Evolutionary conservation across 306 rosid species (phyloP), one percentile per base, ranked within the genome.

Genomic region (Sophora flavescens): DNA sequence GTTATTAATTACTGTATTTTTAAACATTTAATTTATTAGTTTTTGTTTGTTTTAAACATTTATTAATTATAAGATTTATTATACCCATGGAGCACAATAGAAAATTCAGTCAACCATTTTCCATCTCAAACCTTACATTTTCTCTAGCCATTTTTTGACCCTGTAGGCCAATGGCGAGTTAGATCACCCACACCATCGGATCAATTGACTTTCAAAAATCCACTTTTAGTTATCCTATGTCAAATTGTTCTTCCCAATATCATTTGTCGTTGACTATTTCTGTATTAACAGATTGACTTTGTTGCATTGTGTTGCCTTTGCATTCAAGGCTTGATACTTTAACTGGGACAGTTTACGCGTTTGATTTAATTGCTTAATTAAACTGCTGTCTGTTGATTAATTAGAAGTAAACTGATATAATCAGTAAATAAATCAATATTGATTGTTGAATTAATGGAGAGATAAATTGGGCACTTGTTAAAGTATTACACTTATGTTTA

Each of bases 151-250:
- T 12, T 38, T 41, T 6, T 10, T n/a, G 6, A 22, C 7, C 33
- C 74, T 54, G 28, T 8, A 47, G 33, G 53, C 85, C 88, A 84
- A 86, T 81, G 7, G 42, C 4, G 45, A 81, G 83, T 86, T 90
- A 86, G 95, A 86, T 86, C 69, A 83, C 84, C 95, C 83, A 79
- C 54, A 86, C 63, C 57, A 65, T 75, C 70, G 0, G 62, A 82
- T 68, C 32, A 8, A 36, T 86, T 88, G 90, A 88, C 88, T 81
- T 84, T 76, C 30, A 8, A 15, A 33, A 5, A 44, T 32, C 38
- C 11, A 70, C 57, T 28, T 33, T 6, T 35, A 18, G 16, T 44
- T 30, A 42, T 53, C 12, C 11, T 6, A 59, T 30, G 83, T 83
- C 86, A 81, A 79, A 70, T 41, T 28, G 54, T n/a, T 68, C 28